phyloP scores from a whole-genome alignment of 192 early-diverging fungal species.

The Coemansia sp. region DNA sequence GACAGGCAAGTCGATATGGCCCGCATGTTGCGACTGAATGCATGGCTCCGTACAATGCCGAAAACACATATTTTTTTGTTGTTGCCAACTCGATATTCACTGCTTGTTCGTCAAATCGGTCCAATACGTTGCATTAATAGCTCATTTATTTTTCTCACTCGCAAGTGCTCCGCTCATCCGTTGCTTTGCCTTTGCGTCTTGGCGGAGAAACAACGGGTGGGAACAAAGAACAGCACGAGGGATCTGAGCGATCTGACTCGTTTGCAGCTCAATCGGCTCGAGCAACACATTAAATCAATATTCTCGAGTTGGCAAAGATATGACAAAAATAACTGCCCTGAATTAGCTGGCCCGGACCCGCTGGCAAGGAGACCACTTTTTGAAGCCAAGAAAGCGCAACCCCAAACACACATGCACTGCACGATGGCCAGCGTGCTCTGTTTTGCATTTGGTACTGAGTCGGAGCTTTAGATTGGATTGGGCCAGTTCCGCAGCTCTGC shows the following conservation, averaged over 20 bases:
- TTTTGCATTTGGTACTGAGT: background rate
- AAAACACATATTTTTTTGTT: background rate
- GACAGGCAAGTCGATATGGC: background rate
- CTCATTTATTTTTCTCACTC: constrained; percentile 1
- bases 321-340: no score
- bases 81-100: background rate
- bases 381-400: no score
- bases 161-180: background rate
- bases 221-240: background rate
- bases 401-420: no score
- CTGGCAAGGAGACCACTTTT: no score
- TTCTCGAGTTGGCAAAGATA: no score
- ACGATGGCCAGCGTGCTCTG: background rate
- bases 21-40: background rate
- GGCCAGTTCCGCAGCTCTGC: background rate
- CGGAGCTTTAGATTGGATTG: background rate
- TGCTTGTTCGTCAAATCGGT: constrained; percentile 1
- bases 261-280: no score
- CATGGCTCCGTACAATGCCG: no score
- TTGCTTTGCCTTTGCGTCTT: background rate
- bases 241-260: no score
- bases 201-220: background rate
- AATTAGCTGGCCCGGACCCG: no score
- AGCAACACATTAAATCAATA: no score
- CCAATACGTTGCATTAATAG: background rate